A percentile compares a stretch with the other conserved stretches of the same genome.
These are phyloP conservation scores for Tanacetum coccineum DNA, from an alignment of 129 eudicot species.

Conservation along the genomic window DNA sequence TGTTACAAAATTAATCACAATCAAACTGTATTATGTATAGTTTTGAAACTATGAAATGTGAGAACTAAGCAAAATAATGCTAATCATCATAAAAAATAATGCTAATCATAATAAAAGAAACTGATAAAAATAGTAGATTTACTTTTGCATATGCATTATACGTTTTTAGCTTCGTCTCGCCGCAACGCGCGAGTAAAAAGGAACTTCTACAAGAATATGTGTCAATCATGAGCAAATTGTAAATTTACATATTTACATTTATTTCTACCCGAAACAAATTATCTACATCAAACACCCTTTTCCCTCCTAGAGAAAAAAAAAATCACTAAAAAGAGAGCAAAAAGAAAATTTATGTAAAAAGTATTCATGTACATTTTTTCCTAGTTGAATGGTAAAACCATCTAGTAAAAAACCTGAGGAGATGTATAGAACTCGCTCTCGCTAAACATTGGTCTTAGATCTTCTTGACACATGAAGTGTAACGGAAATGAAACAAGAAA, in stretches of 20 bases:
- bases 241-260: constrained; percentile 25
- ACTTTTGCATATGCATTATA: too few species aligned
- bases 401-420: constrained; percentile 77
- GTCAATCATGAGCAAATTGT: constrained; percentile 18
- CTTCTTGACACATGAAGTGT: constrained; percentile 83
- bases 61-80: too few species aligned
- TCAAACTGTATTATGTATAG: too few species aligned
- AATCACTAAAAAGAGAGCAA: neutral
- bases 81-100: too few species aligned
- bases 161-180: too few species aligned
- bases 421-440: constrained; percentile 89
- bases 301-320: constrained; percentile 10
- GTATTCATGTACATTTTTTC: constrained; percentile 19
- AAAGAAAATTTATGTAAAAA: constrained; percentile 9
- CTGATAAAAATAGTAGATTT: too few species aligned
- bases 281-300: constrained; percentile 24
- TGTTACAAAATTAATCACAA: too few species aligned
- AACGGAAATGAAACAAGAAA: constrained; percentile 85
- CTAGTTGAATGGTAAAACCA: constrained; percentile 9
- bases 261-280: constrained; percentile 24
- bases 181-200: too few species aligned
- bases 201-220: too few species aligned
- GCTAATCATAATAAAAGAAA: too few species aligned
- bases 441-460: constrained; percentile 79
- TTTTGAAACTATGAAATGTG: too few species aligned